Evolutionary conservation across 208 protist species (phyloP), one percentile per base, ranked within the genome.

Genomic region (Acanthamoeba culbertsoni): DNA sequence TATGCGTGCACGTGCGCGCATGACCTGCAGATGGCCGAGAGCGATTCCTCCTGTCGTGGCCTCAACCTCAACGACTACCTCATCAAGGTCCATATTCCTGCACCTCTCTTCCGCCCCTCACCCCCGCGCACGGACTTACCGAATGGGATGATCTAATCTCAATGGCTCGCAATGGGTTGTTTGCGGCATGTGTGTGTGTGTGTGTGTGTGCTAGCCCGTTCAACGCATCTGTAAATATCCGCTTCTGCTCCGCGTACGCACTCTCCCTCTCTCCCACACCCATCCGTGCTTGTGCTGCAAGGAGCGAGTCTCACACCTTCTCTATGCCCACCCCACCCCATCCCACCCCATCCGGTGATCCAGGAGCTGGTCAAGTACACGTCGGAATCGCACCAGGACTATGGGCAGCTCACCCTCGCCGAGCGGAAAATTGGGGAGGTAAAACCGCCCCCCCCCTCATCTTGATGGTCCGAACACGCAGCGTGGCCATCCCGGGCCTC

Each of bases 151-250:
- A n/a, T n/a, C n/a, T n/a, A n/a, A n/a, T n/a, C n/a, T n/a, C n/a
- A n/a, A n/a, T n/a, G n/a, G n/a, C n/a, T n/a, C n/a, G n/a, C n/a
- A n/a, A n/a, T n/a, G n/a, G n/a, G n/a, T n/a, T n/a, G n/a, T n/a
- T n/a, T n/a, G n/a, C n/a, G n/a, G n/a, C n/a, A n/a, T n/a, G n/a
- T n/a, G n/a, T n/a, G n/a, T n/a, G n/a, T n/a, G n/a, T n/a, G 7
- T 2, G 2, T 65, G 26, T 35, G 6, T 23, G 57, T 26, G 65
- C 65, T 23, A 77, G 65, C 65, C 65, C 16, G 65, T 77, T 37
- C 65, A 77, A 77, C 65, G 65, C 65, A 77, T 77, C 10, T 77
- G 65, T 77, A 77, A 77, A 77, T 77, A 77, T 26, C 65, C 65
- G 12, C 65, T 77, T 77, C 35, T 77, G 4, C 65, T 77, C 6